Conservation (phyloP, 768 basidiomycete genomes). For the Dendrothele bispora region DNA sequence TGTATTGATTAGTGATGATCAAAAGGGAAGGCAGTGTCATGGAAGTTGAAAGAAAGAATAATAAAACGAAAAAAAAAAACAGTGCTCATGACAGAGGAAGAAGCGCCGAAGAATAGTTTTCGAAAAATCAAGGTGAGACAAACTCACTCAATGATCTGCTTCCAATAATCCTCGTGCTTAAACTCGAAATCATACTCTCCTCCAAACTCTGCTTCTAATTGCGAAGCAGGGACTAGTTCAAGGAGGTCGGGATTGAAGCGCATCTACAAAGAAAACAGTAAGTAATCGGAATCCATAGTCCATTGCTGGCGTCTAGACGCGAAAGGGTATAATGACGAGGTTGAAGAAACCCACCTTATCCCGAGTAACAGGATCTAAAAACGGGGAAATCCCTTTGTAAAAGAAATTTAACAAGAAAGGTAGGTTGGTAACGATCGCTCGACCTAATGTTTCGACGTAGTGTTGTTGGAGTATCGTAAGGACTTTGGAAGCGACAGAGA, state of each 20-base stretch:
- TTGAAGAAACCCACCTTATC: constrained; percentile 61
- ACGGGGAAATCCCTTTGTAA: constrained; percentile 82
- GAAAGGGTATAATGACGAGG: neutral
- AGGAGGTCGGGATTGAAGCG: constrained; percentile 83
- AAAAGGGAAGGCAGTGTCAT: neutral
- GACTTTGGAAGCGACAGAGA: constrained; percentile 75
- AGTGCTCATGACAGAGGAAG: no score
- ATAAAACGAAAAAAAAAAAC: neutral
- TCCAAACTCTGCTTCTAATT: constrained; percentile 83
- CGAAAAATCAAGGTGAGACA: no score
- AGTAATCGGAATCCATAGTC: neutral
- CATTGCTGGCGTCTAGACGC: neutral
- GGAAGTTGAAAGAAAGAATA: no score
- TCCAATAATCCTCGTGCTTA: constrained; percentile 76
- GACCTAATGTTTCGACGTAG: constrained; percentile 86
- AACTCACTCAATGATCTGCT: constrained; percentile 67
- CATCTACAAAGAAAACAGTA: constrained; percentile 51
- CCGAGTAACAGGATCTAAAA: constrained; percentile 84
- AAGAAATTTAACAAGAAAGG: constrained; percentile 74
- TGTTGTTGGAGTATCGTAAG: constrained; percentile 83
- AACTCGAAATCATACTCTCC: constrained; percentile 75
- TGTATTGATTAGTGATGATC: neutral
- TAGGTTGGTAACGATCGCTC: constrained; percentile 81
- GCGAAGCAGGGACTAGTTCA: constrained; percentile 71
- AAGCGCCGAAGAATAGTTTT: no score